Evolutionary conservation across 768 basidiomycete genomes (phyloP).

Genomic region (Leccinum ochraceum): DNA sequence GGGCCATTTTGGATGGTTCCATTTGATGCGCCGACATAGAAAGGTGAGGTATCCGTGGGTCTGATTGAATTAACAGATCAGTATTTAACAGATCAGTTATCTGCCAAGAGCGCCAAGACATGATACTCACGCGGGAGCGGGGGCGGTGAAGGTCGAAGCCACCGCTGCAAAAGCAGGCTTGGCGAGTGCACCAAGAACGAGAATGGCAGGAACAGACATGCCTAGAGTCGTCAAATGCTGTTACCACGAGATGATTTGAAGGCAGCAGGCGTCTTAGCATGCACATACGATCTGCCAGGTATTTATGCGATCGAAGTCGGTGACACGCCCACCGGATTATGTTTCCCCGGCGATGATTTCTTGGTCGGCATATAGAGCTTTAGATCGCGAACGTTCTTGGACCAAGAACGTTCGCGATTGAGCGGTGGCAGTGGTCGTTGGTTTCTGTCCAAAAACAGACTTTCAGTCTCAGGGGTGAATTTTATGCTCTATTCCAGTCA

Average conservation of each 20-base stretch:
- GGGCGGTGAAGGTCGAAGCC: slow-evolving; percentile 23
- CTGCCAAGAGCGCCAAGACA: not conserved
- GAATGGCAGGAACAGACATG: slow-evolving; percentile 12
- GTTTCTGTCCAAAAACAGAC: not conserved
- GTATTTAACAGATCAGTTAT: slow-evolving; percentile 2
- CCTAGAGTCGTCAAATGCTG: not conserved
- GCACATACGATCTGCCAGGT: not conserved
- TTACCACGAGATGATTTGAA: not conserved
- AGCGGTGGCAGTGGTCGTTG: not conserved
- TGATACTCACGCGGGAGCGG: slow-evolving; percentile 24
- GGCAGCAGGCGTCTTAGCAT: not conserved
- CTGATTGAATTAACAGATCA: slow-evolving; percentile 11
- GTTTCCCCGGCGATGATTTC: not conserved
- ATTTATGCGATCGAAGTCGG: slow-evolving; percentile 7
- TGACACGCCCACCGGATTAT: not conserved
- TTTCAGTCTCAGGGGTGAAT: not conserved
- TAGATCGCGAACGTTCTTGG: not conserved
- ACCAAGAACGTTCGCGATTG: not conserved
- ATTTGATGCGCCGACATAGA: slow-evolving; percentile 45
- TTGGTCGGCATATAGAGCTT: not conserved
- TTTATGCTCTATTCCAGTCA: not conserved
- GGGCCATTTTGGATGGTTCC: slow-evolving; percentile 39
- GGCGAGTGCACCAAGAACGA: slow-evolving; percentile 20
- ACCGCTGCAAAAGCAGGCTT: slow-evolving; percentile 17
- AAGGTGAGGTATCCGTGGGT: slow-evolving; percentile 28